Evolutionary conservation across 495 filamentous ascomycete species (phyloP).

Genomic region (Pseudoneurospora amorphoporcata): DNA sequence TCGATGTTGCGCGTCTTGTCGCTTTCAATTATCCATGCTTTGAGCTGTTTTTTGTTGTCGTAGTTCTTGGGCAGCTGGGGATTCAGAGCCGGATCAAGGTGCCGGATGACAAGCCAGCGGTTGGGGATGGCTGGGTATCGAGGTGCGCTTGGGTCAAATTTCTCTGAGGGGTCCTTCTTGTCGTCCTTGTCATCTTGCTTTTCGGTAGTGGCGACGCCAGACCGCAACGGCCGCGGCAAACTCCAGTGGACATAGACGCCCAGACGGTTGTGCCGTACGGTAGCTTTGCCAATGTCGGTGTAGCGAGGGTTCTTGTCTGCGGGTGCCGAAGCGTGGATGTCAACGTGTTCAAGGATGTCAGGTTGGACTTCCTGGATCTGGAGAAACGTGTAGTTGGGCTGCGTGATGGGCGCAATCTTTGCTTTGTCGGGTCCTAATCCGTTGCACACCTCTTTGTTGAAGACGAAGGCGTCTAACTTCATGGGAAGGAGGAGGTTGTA

Average conservation of each 20-base stretch:
- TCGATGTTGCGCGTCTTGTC: conserved; percentile 29
- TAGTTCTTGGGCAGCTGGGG: conserved; percentile 6
- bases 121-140: conserved; percentile 25
- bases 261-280: conserved; percentile 15
- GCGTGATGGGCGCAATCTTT: conserved; percentile 41
- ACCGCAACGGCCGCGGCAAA: conserved; percentile 34
- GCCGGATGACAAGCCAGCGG: conserved; percentile 36
- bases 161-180: neutral
- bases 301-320: conserved; percentile 31
- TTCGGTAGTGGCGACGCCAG: conserved; percentile 6
- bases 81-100: conserved; percentile 9
- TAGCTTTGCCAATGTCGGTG: conserved; percentile 27
- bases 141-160: conserved; percentile 10
- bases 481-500: conserved; percentile 18
- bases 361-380: conserved; percentile 29
- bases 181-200: neutral
- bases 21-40: conserved; percentile 42
- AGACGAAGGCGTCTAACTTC: conserved; percentile 35
- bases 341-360: conserved; percentile 34
- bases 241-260: conserved; percentile 48
- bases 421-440: neutral
- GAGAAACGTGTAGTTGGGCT: conserved; percentile 45
- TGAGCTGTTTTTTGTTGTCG: conserved; percentile 5
- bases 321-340: conserved; percentile 33
- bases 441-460: conserved; percentile 25